phyloP scores from a whole-genome alignment of 202 grass and related monocot genomes.

The Carex sylvatica region DNA sequence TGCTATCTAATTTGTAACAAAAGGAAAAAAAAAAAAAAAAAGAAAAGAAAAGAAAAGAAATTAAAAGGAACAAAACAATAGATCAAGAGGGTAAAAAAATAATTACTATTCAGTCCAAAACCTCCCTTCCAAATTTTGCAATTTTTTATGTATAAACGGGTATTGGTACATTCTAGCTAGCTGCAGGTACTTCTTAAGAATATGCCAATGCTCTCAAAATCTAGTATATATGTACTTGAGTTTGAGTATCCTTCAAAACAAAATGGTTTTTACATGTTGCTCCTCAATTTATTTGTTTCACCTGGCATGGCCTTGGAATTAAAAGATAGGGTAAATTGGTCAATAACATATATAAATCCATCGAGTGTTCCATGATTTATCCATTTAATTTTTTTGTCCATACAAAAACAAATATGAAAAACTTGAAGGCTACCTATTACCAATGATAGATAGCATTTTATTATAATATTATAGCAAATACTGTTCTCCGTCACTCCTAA shows the following conservation, averaged over 20 bases:
- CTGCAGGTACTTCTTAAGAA: not conserved
- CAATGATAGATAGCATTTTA: not conserved
- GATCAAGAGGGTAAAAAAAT: not conserved
- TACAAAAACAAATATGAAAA: not conserved
- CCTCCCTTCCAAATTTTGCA: not conserved
- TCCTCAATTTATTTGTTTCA: not conserved
- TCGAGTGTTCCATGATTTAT: not conserved
- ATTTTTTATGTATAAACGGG: not conserved
- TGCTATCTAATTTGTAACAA: not conserved
- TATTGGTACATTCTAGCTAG: not conserved
- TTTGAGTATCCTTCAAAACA: not conserved
- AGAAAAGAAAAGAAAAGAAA: too few relatives aligned
- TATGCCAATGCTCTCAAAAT: not conserved
- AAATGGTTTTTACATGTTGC: not conserved
- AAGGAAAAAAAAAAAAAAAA: not conserved
- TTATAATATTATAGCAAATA: conserved; percentile 13
- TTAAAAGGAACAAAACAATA: too few relatives aligned
- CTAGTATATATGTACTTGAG: not conserved
- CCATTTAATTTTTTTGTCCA: not conserved
- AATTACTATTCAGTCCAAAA: not conserved
- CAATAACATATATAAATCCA: not conserved
- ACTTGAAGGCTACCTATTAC: not conserved
- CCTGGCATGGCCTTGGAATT: not conserved
- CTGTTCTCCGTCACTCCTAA: conserved; percentile 36
- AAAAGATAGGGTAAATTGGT: not conserved